These are phyloP conservation scores for Prosopis cineraria DNA, from an alignment of 306 rosid genomes.

Conservation along the genomic window DNA sequence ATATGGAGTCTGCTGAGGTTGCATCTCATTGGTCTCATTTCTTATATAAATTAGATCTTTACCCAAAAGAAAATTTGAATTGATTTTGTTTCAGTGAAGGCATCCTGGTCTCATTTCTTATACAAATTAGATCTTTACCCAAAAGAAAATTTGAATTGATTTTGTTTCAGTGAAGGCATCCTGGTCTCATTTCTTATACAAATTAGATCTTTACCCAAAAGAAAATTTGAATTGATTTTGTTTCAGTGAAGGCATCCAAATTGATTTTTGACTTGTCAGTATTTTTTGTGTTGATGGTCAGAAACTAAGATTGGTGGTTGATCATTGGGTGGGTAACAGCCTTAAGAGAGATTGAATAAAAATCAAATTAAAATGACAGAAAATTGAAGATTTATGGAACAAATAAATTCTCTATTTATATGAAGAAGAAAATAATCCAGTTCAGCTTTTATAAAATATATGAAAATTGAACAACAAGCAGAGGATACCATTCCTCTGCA, in stretches of 20 bases:
- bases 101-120: no score
- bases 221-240: neutral
- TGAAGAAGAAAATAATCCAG: neutral
- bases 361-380: neutral
- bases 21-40: constrained; percentile 5
- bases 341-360: neutral
- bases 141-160: no score
- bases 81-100: no score
- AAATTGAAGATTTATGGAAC: neutral
- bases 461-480: constrained; percentile 20
- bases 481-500: constrained; percentile 32
- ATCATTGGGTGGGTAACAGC: neutral
- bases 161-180: no score
- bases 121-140: no score
- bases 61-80: no score
- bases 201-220: neutral
- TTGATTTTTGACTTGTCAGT: neutral
- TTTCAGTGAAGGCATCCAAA: neutral
- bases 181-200: no score
- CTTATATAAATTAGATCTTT: no score
- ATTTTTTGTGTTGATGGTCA: neutral
- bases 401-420: constrained; percentile 5
- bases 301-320: neutral
- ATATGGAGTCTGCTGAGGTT: neutral
- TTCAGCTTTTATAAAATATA: constrained; percentile 15